Evolutionary conservation across 83 land plant species (phyloP).

Genomic region (Isoetes engelmannii): DNA sequence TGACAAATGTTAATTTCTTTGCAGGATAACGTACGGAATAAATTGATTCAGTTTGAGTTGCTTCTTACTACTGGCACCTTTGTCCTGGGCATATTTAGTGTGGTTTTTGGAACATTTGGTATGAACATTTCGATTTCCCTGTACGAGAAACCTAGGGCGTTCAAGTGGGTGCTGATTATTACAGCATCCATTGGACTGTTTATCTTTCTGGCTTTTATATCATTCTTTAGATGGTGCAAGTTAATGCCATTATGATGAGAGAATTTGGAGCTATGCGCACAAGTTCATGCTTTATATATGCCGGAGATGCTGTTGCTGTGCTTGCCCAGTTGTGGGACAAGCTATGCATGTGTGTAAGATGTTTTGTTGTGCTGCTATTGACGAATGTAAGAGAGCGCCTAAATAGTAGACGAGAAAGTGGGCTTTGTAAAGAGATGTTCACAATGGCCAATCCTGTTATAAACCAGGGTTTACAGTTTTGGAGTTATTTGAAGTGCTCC

Average conservation of each 20-base stretch:
- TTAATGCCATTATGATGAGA: not conserved
- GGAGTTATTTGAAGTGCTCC: no score
- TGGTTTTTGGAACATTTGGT: constrained; percentile 84
- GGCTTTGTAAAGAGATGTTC: no score
- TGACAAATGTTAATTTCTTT: not conserved
- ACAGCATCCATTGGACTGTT: constrained; percentile 48
- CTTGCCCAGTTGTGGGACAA: no score
- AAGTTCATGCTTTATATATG: no score
- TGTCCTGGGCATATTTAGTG: constrained; percentile 78
- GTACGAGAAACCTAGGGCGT: constrained; percentile 58
- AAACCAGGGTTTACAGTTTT: no score
- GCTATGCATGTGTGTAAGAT: no score
- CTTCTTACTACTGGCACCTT: constrained; percentile 82
- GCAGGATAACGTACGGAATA: constrained; percentile 85
- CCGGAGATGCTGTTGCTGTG: no score
- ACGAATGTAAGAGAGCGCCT: no score
- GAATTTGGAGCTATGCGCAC: no score
- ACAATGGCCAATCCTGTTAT: no score
- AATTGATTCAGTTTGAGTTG: constrained; percentile 87
- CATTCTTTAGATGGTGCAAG: constrained; percentile 42
- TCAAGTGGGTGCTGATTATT: constrained; percentile 67
- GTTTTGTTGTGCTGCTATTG: no score
- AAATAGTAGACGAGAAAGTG: no score
- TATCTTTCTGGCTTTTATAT: constrained; percentile 59
- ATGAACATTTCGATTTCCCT: constrained; percentile 69